These are phyloP conservation scores for Naematelia encephala DNA, from an alignment of 768 basidiomycete species.

Conservation along the genomic window DNA sequence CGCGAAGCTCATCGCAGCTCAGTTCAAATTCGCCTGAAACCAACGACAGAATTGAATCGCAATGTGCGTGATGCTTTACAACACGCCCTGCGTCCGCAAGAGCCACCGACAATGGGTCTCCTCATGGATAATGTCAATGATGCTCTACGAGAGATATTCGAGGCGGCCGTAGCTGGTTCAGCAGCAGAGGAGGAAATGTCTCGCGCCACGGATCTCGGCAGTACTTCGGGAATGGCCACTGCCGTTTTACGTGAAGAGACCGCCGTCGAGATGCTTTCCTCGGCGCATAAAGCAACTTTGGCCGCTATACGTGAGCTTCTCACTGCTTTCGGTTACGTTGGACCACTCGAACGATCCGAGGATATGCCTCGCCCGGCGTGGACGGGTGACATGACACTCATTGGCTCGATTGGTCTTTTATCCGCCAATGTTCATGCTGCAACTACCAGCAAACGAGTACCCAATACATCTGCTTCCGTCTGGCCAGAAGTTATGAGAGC, in stretches of 20 bases:
- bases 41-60: conserved; percentile 10
- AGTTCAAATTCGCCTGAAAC: conserved; percentile 20
- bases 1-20: conserved; percentile 11
- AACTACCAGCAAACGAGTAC: conserved; percentile 25
- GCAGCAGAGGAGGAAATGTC: conserved; percentile 42
- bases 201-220: conserved; percentile 24
- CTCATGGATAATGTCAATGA: conserved; percentile 37
- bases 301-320: conserved; percentile 24
- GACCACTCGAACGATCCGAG: conserved; percentile 32
- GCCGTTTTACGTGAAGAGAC: conserved; percentile 32
- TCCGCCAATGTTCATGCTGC: conserved; percentile 62
- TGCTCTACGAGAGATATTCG: conserved; percentile 38
- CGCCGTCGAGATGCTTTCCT: conserved; percentile 24
- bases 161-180: conserved; percentile 37
- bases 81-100: conserved; percentile 7
- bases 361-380: conserved; percentile 40
- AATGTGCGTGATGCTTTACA: conserved; percentile 3
- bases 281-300: conserved; percentile 17
- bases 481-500: conserved; percentile 37
- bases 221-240: conserved; percentile 18
- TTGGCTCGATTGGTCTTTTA: conserved; percentile 59
- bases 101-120: conserved; percentile 22
- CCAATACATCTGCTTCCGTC: conserved; percentile 31
- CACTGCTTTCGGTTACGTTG: conserved; percentile 38
- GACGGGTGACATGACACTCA: conserved; percentile 59